Evolutionary conservation across 805 yeast species (phyloP).

Genomic region (Lipomyces sp.): DNA sequence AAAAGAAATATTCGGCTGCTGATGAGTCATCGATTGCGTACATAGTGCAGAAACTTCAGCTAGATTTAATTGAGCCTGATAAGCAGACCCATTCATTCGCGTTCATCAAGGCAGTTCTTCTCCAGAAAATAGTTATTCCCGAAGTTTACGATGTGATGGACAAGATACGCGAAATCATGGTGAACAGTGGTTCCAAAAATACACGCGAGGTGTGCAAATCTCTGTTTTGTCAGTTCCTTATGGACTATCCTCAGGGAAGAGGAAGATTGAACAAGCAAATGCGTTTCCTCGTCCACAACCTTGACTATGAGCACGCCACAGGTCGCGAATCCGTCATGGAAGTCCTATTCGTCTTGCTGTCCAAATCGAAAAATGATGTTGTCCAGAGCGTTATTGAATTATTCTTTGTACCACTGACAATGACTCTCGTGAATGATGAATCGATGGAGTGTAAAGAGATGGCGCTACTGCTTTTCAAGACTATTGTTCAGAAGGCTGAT

Average conservation of each 20-base stretch:
- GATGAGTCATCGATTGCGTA: conserved; percentile 76
- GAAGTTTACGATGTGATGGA: conserved; percentile 92
- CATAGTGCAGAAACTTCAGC: conserved; percentile 70
- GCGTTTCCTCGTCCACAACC: conserved; percentile 75
- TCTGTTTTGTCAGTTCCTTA: conserved; percentile 79
- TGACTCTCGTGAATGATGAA: conserved; percentile 77
- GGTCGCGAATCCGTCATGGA: conserved; percentile 94
- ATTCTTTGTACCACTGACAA: conserved; percentile 80
- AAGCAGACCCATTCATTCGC: conserved; percentile 87
- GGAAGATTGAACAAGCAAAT: conserved; percentile 83
- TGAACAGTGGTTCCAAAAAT: conserved; percentile 81
- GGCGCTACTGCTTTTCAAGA: conserved; percentile 66
- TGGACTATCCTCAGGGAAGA: conserved; percentile 93
- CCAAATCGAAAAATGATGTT: conserved; percentile 63
- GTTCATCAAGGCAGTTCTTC: conserved; percentile 76
- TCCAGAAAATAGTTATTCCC: conserved; percentile 75
- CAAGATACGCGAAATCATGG: conserved; percentile 78
- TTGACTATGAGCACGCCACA: conserved; percentile 79
- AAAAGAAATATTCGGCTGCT: conserved; percentile 65
- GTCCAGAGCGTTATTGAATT: conserved; percentile 63
- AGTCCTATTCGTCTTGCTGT: conserved; percentile 69
- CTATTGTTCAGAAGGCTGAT: conserved; percentile 58
- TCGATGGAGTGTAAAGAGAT: conserved; percentile 79
- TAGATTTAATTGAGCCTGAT: conserved; percentile 89
- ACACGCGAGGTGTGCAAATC: conserved; percentile 85